Conservation (phyloP, 495 filamentous ascomycete species). For the Neohortaea acidophila region DNA sequence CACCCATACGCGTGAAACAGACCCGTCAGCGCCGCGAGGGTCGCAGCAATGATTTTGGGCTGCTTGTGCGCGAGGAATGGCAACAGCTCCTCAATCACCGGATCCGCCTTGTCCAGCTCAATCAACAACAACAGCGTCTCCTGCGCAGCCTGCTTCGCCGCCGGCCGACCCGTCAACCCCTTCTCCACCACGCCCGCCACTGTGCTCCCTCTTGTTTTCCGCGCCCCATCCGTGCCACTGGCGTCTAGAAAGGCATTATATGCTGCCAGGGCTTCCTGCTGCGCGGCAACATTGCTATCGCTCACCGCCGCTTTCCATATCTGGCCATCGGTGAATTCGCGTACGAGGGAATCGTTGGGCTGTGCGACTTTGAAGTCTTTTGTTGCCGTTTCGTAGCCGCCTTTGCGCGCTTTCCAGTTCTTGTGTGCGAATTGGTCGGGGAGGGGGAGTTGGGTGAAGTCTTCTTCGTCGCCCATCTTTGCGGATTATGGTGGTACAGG, state of each 20-base stretch:
- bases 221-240: slow-evolving; percentile 12
- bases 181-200: slow-evolving; percentile 78
- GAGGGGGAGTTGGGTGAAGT: slow-evolving; percentile 66
- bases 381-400: slow-evolving; percentile 83
- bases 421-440: slow-evolving; percentile 80
- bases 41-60: slow-evolving; percentile 82
- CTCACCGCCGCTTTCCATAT: slow-evolving; percentile 86
- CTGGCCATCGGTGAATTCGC: slow-evolving; percentile 68
- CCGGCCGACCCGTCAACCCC: slow-evolving; percentile 70
- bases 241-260: slow-evolving; percentile 19
- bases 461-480: slow-evolving; percentile 42
- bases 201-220: slow-evolving; percentile 57
- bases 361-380: slow-evolving; percentile 72
- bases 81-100: slow-evolving; percentile 79
- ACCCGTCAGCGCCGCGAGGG: slow-evolving; percentile 58
- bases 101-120: slow-evolving; percentile 73
- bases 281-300: slow-evolving; percentile 95
- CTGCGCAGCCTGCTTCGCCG: slow-evolving; percentile 69
- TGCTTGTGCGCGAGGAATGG: slow-evolving; percentile 80
- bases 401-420: slow-evolving; percentile 96
- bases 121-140: slow-evolving; percentile 82
- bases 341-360: slow-evolving; percentile 72
- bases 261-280: slow-evolving; percentile 67
- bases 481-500: background rate
- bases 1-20: slow-evolving; percentile 90